A percentile compares a stretch with the other conserved stretches of the same genome.
Conservation (phyloP, 169 alveolate species). For the Eimeria falciformis region DNA sequence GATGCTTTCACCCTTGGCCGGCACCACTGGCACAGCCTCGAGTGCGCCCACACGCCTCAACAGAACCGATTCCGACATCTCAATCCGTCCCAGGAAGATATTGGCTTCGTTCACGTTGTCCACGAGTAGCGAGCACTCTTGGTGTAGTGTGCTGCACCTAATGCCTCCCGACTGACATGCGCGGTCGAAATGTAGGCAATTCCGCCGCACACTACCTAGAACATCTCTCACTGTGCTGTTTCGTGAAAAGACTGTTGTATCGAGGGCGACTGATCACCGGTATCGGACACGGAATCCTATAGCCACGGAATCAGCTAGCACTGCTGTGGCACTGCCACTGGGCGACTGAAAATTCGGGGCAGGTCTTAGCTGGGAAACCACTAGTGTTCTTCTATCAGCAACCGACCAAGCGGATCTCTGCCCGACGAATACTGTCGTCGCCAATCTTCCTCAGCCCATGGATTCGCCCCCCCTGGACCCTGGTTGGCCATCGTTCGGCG, state of each 20-base stretch:
- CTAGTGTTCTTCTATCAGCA: conserved; percentile 60
- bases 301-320: conserved; percentile 63
- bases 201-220: conserved; percentile 9
- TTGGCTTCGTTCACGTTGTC: conserved; percentile 34
- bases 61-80: conserved; percentile 50
- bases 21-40: conserved; percentile 76
- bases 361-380: conserved; percentile 3
- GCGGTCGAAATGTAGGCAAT: conserved; percentile 3
- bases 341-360: conserved; percentile 24
- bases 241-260: conserved; percentile 48
- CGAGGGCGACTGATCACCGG: conserved; percentile 50
- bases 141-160: conserved; percentile 15
- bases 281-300: conserved; percentile 40
- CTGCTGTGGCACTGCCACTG: conserved; percentile 76
- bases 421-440: conserved; percentile 65
- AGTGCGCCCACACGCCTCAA: conserved; percentile 63
- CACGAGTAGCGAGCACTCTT: conserved; percentile 42
- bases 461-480: conserved; percentile 60
- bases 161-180: conserved; percentile 21
- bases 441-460: conserved; percentile 7
- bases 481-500: conserved; percentile 67
- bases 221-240: conserved; percentile 63
- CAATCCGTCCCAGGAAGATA: conserved; percentile 22
- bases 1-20: conserved; percentile 60
- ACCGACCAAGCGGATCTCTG: conserved; percentile 71